Base-by-base conservation (phyloP, 1,284 basidiomycete genomes). In the Ganoderma resinaceum region DNA sequence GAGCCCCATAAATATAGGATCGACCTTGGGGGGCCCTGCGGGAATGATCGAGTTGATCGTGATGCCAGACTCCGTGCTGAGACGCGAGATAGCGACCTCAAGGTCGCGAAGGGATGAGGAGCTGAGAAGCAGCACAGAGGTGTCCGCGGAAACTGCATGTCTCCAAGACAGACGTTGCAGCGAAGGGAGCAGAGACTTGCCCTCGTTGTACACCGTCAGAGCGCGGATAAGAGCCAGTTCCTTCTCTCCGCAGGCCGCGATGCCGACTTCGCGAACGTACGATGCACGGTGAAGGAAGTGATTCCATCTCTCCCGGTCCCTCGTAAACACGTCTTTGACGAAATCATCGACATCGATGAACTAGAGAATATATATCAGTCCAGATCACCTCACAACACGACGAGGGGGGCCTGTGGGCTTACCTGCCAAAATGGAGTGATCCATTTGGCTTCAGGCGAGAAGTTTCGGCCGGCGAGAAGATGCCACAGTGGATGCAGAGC, bases 391-490 rank as follows among this genome's bases (percentile, higher is more conserved):
- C 8, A 23, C 23, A 26, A 33, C 18, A 33, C n/a, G 53, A 11
- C 26, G 18, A 53, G 16, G 26, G 9, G 42, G 14, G 60, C 5
- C 18, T 35, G 20, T 12, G 0, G 29, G 40, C 66, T 49, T 12
- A 70, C 71, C 65, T 68, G n/a, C 71, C 71, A 72, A 29, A 63
- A 72, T 0, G 67, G 66, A 2, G 71, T 46, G 29, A 67, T 37
- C 23, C 68, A 63, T n/a, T 66, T 66, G 0, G 69, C 65, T 2
- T 67, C 64, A 3, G 62, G 61, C 11, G 69, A 66, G 26, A 67
- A 72, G 58, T 61, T 63, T 23, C 62, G 67, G 7, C 58, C 67
- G 3, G 67, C 55, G 14, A 72, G 52, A 8, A 72, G 60, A 14
- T 67, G 62, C 71, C 71, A 72, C 2, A 72, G 49, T 1, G 71